Base-by-base conservation (phyloP, 352 stramenopile genomes). In the Pythium angustatum region DNA sequence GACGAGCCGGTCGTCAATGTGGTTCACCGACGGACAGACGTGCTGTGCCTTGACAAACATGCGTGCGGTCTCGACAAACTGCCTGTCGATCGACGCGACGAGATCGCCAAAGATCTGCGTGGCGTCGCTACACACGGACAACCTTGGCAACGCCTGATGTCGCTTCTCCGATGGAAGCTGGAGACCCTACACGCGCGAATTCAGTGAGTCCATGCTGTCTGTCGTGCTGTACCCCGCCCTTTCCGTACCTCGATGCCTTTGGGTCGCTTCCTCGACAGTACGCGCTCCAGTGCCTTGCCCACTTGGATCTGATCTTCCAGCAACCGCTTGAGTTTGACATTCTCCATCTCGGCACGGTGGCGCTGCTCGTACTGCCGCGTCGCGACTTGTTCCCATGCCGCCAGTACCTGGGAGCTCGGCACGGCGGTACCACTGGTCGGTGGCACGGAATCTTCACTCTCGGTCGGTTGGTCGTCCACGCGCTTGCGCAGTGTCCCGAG, bases 231-330 rank as follows among this genome's bases (percentile, higher is more conserved):
- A n/a, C n/a, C n/a, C n/a, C n/a, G n/a, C n/a, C n/a, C n/a, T n/a
- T n/a, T n/a, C n/a, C n/a, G 17, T 24, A 64, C 58, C 58, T 64
- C 58, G 2, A 64, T 11, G 31, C 45, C 43, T 9, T 45, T 57
- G 31, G 45, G 50, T 14, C 57, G 45, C 14, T 64, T 64, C 43
- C 45, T 48, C 5, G 24, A 56, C 24, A 67, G 51, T 2, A 67
- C 21, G 3, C 51, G 50, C 22, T 67, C 60, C 22, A 67, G 30
- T 9, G 50, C 15, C 33, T 60, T 67, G 26, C 45, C 60, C 9
- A 67, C 38, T 58, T 58, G 50, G 49, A 67, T 67, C 28, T 67
- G 47, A n/a, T 61, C 60, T n/a, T 67, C 38, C 1, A 67, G 50
- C 15, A 67, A 7, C 10, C 22, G 17, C 22, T 51, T 49, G 9